A percentile compares a stretch with the other conserved stretches of the same genome.
Conservation (phyloP, 192 early-diverging fungal species). For the Linnemannia elongata region DNA sequence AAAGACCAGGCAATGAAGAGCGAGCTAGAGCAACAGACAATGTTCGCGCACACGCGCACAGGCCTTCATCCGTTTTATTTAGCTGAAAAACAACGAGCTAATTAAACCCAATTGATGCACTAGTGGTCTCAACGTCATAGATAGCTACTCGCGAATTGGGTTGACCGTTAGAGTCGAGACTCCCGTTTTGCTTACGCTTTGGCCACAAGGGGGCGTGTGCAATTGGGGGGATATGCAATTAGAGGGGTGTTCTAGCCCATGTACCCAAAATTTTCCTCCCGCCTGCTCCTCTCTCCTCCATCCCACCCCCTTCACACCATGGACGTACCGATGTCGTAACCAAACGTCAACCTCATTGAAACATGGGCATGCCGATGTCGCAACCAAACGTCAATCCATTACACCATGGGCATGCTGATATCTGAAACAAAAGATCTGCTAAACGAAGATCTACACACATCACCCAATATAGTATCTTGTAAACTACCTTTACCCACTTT, state of each 20-base stretch:
- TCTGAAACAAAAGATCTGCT: background rate
- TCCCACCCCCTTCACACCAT: background rate
- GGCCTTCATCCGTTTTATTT: too few relatives aligned
- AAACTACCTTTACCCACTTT: background rate
- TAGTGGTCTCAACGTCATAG: background rate
- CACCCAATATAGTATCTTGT: background rate
- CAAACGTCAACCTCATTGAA: background rate
- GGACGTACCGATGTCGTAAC: background rate
- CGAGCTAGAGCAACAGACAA: too few relatives aligned
- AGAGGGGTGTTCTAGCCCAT: background rate
- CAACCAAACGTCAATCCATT: background rate
- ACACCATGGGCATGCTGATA: too few relatives aligned
- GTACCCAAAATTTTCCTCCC: background rate
- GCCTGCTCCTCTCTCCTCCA: background rate
- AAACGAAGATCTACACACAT: background rate
- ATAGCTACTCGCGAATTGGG: background rate
- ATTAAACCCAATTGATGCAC: background rate
- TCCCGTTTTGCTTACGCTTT: too few relatives aligned
- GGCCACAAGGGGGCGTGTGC: too few relatives aligned
- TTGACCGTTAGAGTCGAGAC: too few relatives aligned
- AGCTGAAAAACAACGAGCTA: background rate
- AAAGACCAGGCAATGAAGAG: too few relatives aligned
- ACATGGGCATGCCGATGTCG: background rate
- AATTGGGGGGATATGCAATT: background rate
- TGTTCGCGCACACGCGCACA: too few relatives aligned